Evolutionary conservation across 371 early-diverging fungal species (phyloP), one percentile per base, ranked within the genome.

Genomic region (Capniomyces stellatus): DNA sequence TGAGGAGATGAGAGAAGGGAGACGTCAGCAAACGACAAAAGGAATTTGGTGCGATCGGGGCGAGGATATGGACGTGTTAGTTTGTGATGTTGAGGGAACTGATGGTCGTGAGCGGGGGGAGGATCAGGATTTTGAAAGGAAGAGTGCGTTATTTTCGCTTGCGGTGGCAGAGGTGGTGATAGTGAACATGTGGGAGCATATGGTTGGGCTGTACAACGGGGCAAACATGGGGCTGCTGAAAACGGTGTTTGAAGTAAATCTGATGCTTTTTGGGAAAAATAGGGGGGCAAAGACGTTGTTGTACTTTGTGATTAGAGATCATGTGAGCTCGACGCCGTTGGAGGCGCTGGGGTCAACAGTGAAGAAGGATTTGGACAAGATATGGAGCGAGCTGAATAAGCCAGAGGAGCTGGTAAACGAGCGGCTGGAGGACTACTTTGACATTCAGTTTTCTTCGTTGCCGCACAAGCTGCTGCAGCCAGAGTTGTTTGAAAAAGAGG

Each of bases 141-240:
- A 92, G 71, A 88, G 87, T 52, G 93, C 97, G 19, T 73, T 98
- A 51, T 98, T 98, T 64, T 89, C 96, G 21, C 74, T 98, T 62
- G 93, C 98, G 1, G 87, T 89, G 10, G 74, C 89, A 43, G 91
- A 96, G 68, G 95, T 95, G 28, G 77, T 98, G 44, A 83, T 98
- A 56, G 75, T 98, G 54, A 98, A 98, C 69, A 73, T 96, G 70
- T 98, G 95, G 92, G 98, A 98, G 60, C 81, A 92, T 63, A 85
- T 83, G 71, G 94, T 98, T 18, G 98, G 97, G 39, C 75, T 98
- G 31, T 98, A 96, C 74, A 88, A 95, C 64, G 96, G 96, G 35
- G 98, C 98, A 27, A 98, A 96, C 66, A 90, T 98, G 92, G 94
- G 93, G n/a, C 71, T 98, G 48, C 73, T 98, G 40, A 93, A 91